Evolutionary conservation across 768 basidiomycete genomes (phyloP).

Genomic region (Aureoboletus auriporus): DNA sequence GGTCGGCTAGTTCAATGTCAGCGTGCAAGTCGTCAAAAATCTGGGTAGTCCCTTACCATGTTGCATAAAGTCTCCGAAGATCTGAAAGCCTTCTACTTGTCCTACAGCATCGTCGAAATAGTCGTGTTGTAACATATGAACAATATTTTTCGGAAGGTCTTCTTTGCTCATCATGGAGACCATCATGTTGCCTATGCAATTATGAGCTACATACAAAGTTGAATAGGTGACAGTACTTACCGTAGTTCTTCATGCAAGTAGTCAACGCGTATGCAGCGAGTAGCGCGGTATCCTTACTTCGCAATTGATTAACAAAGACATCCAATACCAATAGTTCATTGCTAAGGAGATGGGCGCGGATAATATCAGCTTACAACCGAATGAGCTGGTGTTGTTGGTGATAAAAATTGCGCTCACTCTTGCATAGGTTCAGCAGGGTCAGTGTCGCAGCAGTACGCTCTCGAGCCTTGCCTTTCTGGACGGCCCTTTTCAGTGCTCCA

Average conservation of each 20-base stretch:
- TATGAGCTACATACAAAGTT: not conserved
- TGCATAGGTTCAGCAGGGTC: conserved; percentile 17
- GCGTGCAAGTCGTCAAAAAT: not conserved
- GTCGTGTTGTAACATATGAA: conserved; percentile 2
- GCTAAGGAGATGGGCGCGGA: conserved; percentile 6
- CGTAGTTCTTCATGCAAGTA: not conserved
- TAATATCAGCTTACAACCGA: conserved; percentile 1
- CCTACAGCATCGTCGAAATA: conserved; percentile 4
- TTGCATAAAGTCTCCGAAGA: conserved; percentile 1
- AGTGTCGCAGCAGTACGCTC: conserved; percentile 21
- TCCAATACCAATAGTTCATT: conserved; percentile 1
- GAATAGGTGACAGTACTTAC: not conserved
- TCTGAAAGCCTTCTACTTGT: conserved; percentile 4
- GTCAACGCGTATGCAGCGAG: conserved; percentile 18
- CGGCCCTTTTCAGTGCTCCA: conserved; percentile 1
- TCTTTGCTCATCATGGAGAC: not conserved
- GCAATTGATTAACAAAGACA: conserved; percentile 12
- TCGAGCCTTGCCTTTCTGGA: not conserved
- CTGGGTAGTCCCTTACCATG: not conserved
- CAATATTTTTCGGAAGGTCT: conserved; percentile 1
- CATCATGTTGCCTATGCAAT: conserved; percentile 2
- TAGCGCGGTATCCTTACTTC: conserved; percentile 10
- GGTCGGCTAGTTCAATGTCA: not conserved
- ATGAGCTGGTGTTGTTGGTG: not conserved
- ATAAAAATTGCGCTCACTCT: conserved; percentile 4